Evolutionary conservation across 441 rosid genomes (phyloP).

Genomic region (Pelargonium cotyledonis): DNA sequence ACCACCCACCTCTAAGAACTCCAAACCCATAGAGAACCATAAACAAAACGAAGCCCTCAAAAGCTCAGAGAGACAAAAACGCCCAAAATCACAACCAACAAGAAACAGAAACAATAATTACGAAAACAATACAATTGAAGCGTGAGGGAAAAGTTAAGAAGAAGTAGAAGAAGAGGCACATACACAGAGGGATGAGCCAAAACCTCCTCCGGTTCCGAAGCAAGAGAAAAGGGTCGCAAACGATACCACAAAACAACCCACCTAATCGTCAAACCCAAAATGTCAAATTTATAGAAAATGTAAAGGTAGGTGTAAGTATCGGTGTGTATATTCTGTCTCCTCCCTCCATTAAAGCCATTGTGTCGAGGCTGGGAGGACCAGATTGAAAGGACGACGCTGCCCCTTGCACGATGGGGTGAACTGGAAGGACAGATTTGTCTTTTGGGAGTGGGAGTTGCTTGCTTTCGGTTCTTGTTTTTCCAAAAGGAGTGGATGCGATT

Average conservation of each 20-base stretch:
- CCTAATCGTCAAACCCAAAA: no score
- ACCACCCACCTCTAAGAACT: no score
- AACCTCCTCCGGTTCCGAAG: no score
- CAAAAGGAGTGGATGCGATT: slow-evolving; percentile 5
- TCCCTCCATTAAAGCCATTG: background rate
- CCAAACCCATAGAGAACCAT: background rate
- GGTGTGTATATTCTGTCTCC: background rate
- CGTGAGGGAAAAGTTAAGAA: no score
- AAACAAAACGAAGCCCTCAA: background rate
- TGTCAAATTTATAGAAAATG: no score
- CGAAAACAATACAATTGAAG: no score
- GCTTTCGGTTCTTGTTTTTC: background rate
- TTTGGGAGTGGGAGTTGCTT: background rate
- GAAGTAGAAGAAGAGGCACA: background rate
- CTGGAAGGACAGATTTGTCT: background rate
- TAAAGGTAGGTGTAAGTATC: background rate
- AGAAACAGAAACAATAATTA: background rate
- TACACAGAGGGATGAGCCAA: background rate
- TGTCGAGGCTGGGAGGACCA: no score
- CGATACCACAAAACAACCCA: background rate
- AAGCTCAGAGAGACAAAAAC: background rate
- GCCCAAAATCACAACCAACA: background rate
- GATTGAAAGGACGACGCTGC: background rate
- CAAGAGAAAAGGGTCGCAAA: no score
- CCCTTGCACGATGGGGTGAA: background rate